Conservation (phyloP, 768 basidiomycete species). For the Exidia glandulosa region DNA sequence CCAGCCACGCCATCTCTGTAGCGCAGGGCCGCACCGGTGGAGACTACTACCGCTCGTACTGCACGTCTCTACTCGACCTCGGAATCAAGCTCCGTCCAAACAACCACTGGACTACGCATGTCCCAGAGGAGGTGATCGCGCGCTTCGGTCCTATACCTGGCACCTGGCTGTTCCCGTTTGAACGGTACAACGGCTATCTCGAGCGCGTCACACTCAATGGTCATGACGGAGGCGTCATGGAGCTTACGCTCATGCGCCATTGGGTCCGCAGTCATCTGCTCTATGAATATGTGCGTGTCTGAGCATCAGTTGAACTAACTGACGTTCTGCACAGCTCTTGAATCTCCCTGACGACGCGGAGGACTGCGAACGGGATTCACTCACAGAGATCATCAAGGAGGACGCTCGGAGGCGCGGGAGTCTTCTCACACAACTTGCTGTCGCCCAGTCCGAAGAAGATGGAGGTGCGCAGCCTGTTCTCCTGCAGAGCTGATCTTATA, state of each 20-base stretch:
- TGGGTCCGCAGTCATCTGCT: conserved; percentile 11
- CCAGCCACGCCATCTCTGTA: not conserved
- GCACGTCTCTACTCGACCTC: not conserved
- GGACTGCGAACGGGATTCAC: too few species aligned
- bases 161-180: conserved; percentile 24
- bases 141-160: not conserved
- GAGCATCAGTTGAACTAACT: not conserved
- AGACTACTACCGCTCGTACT: not conserved
- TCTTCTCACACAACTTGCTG: too few species aligned
- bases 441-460: too few species aligned
- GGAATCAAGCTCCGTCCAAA: not conserved
- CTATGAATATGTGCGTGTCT: not conserved
- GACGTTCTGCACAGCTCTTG: too few species aligned
- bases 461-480: too few species aligned
- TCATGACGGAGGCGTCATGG: conserved; percentile 19
- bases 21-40: not conserved
- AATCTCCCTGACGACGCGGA: too few species aligned
- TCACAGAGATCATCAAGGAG: too few species aligned
- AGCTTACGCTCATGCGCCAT: conserved; percentile 19
- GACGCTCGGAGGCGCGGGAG: too few species aligned
- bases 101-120: not conserved
- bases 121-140: not conserved
- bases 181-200: conserved; percentile 24
- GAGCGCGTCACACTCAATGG: conserved; percentile 23
- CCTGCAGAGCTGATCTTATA: too few species aligned